Evolutionary conservation across 495 filamentous ascomycete genomes (phyloP), one percentile per base, ranked within the genome.

Genomic region (Podospora fimiseda): DNA sequence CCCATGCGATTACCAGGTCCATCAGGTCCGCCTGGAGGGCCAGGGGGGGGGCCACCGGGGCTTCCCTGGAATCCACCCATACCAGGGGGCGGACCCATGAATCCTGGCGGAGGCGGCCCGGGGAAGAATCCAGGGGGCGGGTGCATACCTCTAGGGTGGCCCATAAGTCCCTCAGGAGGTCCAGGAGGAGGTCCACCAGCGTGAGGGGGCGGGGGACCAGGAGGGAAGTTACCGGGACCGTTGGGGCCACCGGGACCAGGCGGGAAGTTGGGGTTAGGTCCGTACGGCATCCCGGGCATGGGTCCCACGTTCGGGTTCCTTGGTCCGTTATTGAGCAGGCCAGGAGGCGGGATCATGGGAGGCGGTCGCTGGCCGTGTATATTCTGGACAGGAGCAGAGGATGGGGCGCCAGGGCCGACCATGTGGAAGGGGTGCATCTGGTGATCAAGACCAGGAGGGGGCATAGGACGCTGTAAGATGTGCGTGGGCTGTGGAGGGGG

Each of bases 381-480:
- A 33, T 72, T 73, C 40, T 68, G 41, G 51, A 62, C 37, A 37
- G 52, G 42, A 37, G 33, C 37, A 20, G 23, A 46, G 18, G 19
- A 51, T 16, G 42, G 53, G 49, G 41, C 58, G 36, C 43, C 51
- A 15, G 51, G 48, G 19, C 58, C 66, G 46, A 59, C 64, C 54
- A 70, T 68, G 56, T 71, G 67, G 67, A 73, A 75, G 14, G 60
- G 69, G 51, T 69, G 71, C 63, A 76, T 74, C 51, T 75, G 74
- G 43, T 70, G 69, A 20, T 81, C 74, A 19, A 77, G 60, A 9
- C 74, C 77, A 8, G 75, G 75, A 13, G 71, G 76, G 39, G 76
- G 76, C 42, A 75, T 76, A 9, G 71, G 73, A 11, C 78, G 75
- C 57, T 80, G 77, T 16, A 81, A 65, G 39, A 81, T 81, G 52